phyloP scores from a whole-genome alignment of 2,329 filamentous ascomycete species.

The Colletotrichum paranaense region DNA sequence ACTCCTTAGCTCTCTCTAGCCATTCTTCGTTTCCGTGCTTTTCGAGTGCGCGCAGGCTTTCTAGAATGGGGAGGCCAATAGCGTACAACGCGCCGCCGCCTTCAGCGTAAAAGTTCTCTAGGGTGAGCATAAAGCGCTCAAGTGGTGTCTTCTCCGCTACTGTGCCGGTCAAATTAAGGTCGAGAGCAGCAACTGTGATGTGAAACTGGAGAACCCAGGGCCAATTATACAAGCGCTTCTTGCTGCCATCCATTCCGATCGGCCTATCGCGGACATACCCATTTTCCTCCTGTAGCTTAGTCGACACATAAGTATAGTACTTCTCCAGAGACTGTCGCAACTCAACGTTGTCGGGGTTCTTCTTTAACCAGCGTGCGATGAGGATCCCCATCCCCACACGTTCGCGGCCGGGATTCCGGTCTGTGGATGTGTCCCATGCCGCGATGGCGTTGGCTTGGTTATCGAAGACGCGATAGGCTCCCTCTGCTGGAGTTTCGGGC shows the following conservation, averaged over 20 bases:
- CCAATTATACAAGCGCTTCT: slow-evolving; percentile 31
- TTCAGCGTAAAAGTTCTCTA: slow-evolving; percentile 24
- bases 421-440: slow-evolving; percentile 23
- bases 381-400: slow-evolving; percentile 31
- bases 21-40: background rate
- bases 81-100: slow-evolving; percentile 29
- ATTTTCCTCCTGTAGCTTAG: slow-evolving; percentile 22
- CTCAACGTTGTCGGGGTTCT: background rate
- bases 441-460: slow-evolving; percentile 26
- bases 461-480: slow-evolving; percentile 31
- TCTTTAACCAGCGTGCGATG: slow-evolving; percentile 28
- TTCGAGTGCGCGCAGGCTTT: slow-evolving; percentile 11
- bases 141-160: background rate
- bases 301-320: slow-evolving; percentile 32
- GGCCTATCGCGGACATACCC: slow-evolving; percentile 20
- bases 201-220: slow-evolving; percentile 32
- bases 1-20: background rate
- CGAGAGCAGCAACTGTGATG: slow-evolving; percentile 10
- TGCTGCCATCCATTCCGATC: background rate
- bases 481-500: background rate
- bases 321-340: background rate
- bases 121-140: slow-evolving; percentile 22
- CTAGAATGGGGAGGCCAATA: slow-evolving; percentile 26
- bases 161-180: no score
- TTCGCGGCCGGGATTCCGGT: slow-evolving; percentile 31